These are phyloP conservation scores for Viridothelium virens DNA, from an alignment of 495 filamentous ascomycete genomes.

Conservation along the genomic window DNA sequence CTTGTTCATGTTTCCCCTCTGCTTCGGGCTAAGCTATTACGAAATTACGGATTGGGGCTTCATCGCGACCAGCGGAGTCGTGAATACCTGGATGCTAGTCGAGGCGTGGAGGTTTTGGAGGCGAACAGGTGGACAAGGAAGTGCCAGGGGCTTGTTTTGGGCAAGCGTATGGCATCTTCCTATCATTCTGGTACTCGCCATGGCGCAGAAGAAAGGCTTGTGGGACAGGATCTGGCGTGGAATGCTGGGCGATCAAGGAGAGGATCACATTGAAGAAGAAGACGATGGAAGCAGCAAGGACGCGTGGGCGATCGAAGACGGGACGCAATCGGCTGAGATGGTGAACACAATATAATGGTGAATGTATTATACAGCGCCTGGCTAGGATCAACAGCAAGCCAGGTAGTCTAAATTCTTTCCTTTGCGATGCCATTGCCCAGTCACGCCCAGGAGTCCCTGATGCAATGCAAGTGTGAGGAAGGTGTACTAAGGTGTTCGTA, in stretches of 20 bases:
- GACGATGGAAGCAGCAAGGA: constrained; percentile 10
- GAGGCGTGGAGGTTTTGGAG: constrained; percentile 80
- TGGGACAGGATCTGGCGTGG: constrained; percentile 78
- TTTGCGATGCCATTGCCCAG: background rate
- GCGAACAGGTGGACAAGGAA: constrained; percentile 67
- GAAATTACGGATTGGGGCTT: constrained; percentile 87
- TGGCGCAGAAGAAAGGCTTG: constrained; percentile 89
- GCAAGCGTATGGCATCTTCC: constrained; percentile 96
- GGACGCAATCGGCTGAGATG: background rate
- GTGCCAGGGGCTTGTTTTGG: constrained; percentile 85
- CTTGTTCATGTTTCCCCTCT: constrained; percentile 81
- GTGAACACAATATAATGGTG: background rate
- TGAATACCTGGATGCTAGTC: constrained; percentile 79
- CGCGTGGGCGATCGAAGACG: background rate
- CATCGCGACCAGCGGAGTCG: constrained; percentile 65
- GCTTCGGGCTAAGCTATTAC: constrained; percentile 67
- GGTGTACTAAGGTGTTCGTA: background rate
- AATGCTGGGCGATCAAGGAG: constrained; percentile 45
- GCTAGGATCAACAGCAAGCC: background rate
- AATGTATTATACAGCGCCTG: constrained; percentile 11
- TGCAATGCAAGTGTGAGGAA: background rate
- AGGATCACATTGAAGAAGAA: constrained; percentile 40
- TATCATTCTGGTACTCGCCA: constrained; percentile 79
- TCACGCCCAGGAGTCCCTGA: background rate
- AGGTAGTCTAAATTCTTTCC: constrained; percentile 8